Evolutionary conservation across 352 stramenopile genomes (phyloP), one percentile per base, ranked within the genome.

Genomic region (Globisporangium canariense): DNA sequence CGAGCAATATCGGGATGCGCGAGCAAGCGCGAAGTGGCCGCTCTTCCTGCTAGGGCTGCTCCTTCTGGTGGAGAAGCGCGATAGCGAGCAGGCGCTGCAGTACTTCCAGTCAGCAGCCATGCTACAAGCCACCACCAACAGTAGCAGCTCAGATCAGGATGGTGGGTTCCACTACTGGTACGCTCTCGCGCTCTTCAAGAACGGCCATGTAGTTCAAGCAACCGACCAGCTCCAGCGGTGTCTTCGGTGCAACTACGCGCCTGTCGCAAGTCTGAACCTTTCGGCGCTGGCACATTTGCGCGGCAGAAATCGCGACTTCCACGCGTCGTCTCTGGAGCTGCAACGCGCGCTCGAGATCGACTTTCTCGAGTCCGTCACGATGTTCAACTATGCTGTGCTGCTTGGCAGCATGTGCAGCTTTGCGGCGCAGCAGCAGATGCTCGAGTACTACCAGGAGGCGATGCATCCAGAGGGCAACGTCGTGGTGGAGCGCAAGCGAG

Each of bases 301-400:
- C 38, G 46, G 28, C 8, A 50, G 46, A 3, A 46, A n/a, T 20
- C 71, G 91, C 54, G 79, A 92, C 53, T 64, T 70, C 8, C 62
- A 81, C 40, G 71, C 77, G 18, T 81, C 82, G 1, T 67, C 74
- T 0, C 63, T 75, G 38, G 62, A 77, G 11, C 66, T 94, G 55
- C 74, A 89, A 58, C 74, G 81, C 5, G 66, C 74, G n/a, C 57
- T 94, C 38, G 77, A 83, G 43, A 70, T 93, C 20, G 77, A 92
- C 13, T 73, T 74, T 55, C 66, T 66, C 10, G 66, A 88, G n/a
- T 69, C 69, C 0, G 53, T 60, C 10, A 74, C 81, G 10, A 68
- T 94, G 50, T 85, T 87, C 55, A 90, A 94, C 64, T 90, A 92
- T 51, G 78, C 82, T 0, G 57, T 88, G 40, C 70, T 93, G 40